Evolutionary conservation across 208 protist species (phyloP), one percentile per base, ranked within the genome.

Genomic region (Porcisia hertigi): DNA sequence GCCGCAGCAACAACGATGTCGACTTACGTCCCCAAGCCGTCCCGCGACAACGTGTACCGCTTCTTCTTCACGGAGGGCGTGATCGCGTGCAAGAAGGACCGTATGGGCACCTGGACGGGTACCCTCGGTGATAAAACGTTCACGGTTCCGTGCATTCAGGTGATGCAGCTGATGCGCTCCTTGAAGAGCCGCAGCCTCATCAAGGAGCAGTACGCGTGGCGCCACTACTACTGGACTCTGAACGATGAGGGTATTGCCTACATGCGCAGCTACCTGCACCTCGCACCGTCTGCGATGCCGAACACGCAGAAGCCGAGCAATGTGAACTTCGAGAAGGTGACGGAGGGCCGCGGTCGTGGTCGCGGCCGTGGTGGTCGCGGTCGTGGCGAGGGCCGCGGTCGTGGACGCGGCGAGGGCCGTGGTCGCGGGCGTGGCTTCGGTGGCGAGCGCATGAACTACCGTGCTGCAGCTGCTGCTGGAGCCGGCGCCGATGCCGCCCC

Each of bases 191-290:
- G 92, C 80, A 88, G 85, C 82, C 86, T 97, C 71, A 91, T 99
- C 78, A 95, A 94, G 83, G 94, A 98, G 90, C 86, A 94, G 83
- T 99, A 96, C 78, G 91, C 93, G 71, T 99, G 95, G 96, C 91
- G 92, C 84, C 91, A 98, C 84, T 98, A 94, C 90, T 99, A 99
- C 92, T 98, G 92, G 92, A 95, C 88, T 75, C 92, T 99, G 74
- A 96, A 94, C 83, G 90, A 98, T 71, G 88, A 93, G 67, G 97
- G 97, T 80, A 84, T 99, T 67, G 85, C 92, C 63, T 98, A 98
- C 87, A 88, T 99, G 76, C 91, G 97, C 75, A 85, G 92, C 54
- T 97, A 96, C 88, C 93, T 99, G 63, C 89, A 97, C 85, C 88
- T 98, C n/a, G 86, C 93, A 69, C 76, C 80, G 18, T 88, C 86